Base-by-base conservation (phyloP, 2,329 filamentous ascomycete genomes). In the Chaetomium sp. region DNA sequence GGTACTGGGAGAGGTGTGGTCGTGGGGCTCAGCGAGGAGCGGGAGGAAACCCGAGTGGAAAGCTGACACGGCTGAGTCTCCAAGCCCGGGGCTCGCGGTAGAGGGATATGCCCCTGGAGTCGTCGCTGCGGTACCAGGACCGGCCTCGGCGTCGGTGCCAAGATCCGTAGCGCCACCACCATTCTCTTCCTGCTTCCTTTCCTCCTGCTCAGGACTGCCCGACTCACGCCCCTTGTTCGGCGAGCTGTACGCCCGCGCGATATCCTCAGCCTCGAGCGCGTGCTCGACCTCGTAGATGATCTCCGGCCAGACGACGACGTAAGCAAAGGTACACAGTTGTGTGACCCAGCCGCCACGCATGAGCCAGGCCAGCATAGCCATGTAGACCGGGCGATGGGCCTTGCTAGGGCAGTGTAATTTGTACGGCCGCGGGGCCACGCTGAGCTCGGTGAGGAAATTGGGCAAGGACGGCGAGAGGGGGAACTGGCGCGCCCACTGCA, bases 291-390 rank as follows among this genome's bases (percentile, higher is more conserved):
- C 86, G 66, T 88, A 86, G 64, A 94, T 85, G 59, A 95, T 88
- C 67, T 92, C 86, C 2, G 88, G 85, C 71, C 86, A 86, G 43
- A 94, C 88, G 49, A 92, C 82, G 44, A 97, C 84, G 77, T 94
- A 95, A 10, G 87, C 89, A 69, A 95, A 96, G 0, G 90, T 94
- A 60, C 91, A 88, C 5, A 99, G 79, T 69, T 96, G 91, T 0
- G 89, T 95, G 0, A 96, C 91, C 88, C 94, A 96, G 11, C 90
- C 91, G 47, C 90, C 88, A 42, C 91, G 85, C 74, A 97, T 84
- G 7, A 99, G 80, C 90, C 92, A 99, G 27, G 90, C 91, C 33
- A 99, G 76, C 70, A 97, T 95, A 37, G 89, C 82, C 70, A 97
- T 86, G 69, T 96, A 99, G 2, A 86, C 85, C 6, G 86, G 85